Evolutionary conservation across 192 early-diverging fungal species (phyloP).

Genomic region (Entomortierella chlamydospora): DNA sequence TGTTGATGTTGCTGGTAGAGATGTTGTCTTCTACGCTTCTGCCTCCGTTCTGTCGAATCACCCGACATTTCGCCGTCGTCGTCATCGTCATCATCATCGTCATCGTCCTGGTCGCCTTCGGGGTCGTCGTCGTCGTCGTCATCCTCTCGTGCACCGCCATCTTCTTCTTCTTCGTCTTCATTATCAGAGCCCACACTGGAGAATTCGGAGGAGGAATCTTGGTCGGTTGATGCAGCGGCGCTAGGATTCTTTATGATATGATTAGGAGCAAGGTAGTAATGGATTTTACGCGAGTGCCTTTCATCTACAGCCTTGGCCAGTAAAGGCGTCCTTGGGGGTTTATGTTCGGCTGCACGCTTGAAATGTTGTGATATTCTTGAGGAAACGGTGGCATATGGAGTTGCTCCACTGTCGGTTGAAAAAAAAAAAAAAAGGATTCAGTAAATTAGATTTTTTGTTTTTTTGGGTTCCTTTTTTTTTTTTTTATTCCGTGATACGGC

Average conservation of each 20-base stretch:
- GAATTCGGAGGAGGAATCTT: conserved; percentile 46
- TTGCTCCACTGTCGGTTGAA: conserved; percentile 68
- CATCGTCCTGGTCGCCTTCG: conserved; percentile 8
- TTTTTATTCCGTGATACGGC: not conserved
- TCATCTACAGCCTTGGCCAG: conserved; percentile 78
- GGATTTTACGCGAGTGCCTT: conserved; percentile 76
- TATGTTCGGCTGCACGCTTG: conserved; percentile 81
- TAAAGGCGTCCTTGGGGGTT: conserved; percentile 77
- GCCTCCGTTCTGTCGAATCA: conserved; percentile 39
- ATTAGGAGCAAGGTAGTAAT: conserved; percentile 75
- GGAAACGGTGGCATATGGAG: conserved; percentile 90
- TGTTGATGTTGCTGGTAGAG: conserved; percentile 48
- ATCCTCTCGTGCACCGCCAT: conserved; percentile 1
- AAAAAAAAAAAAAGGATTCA: not conserved
- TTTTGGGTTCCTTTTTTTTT: not conserved
- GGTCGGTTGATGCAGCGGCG: conserved; percentile 25
- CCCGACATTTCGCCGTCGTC: conserved; percentile 49
- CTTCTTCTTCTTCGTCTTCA: conserved; percentile 46
- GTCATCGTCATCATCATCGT: conserved; percentile 44
- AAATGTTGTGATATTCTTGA: conserved; percentile 93
- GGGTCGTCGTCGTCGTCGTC: conserved; percentile 28
- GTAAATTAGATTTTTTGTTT: not conserved
- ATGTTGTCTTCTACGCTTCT: conserved; percentile 44
- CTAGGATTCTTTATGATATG: conserved; percentile 53
- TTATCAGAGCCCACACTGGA: conserved; percentile 44